Conservation (phyloP, 495 filamentous ascomycete genomes). For the Hypoxylon crocopeplum region DNA sequence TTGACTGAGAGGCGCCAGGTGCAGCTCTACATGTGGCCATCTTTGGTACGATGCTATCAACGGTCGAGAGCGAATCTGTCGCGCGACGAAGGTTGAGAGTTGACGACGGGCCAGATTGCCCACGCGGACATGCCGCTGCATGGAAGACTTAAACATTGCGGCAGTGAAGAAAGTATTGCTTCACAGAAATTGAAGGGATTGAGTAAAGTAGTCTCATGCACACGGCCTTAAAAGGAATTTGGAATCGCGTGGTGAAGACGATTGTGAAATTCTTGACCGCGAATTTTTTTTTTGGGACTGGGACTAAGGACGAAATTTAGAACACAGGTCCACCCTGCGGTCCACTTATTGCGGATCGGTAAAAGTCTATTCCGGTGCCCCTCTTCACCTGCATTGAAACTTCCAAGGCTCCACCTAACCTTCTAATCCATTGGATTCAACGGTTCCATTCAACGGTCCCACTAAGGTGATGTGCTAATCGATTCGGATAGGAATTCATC, state of each 20-base stretch:
- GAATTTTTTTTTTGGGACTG: conserved; percentile 25
- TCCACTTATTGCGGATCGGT: too few species aligned
- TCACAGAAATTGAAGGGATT: conserved; percentile 10
- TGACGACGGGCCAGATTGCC: conserved; percentile 36
- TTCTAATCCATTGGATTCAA: too few species aligned
- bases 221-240: conserved; percentile 18
- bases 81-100: conserved; percentile 29
- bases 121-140: conserved; percentile 43
- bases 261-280: conserved; percentile 29
- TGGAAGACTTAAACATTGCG: conserved; percentile 36
- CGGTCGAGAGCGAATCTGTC: conserved; percentile 31
- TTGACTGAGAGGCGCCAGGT: conserved; percentile 20
- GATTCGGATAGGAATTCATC: too few species aligned
- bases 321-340: too few species aligned
- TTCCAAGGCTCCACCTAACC: too few species aligned
- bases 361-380: too few species aligned
- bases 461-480: too few species aligned
- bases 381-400: too few species aligned
- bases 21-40: conserved; percentile 18
- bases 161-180: neutral
- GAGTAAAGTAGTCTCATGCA: conserved; percentile 26
- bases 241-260: conserved; percentile 32
- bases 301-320: neutral
- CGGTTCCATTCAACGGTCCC: too few species aligned
- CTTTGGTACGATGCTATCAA: conserved; percentile 22